Evolutionary conservation across 139 green algal genomes (phyloP), one percentile per base, ranked within the genome.

Genomic region (Coelastrella sp.): DNA sequence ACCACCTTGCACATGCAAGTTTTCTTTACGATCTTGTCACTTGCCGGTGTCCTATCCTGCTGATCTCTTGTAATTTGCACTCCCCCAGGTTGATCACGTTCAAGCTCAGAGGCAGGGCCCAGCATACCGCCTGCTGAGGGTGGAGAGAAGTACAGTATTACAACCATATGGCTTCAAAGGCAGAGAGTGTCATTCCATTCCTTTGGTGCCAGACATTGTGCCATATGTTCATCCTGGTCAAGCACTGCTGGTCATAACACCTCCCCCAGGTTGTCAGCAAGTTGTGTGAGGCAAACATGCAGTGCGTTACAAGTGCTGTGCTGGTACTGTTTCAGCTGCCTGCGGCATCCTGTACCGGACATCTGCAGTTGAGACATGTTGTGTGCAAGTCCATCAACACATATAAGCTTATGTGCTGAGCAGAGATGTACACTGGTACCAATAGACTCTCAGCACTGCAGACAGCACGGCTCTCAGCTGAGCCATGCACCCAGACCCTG

Each of bases 91-190:
- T 34, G 40, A 79, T 27, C 27, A 40, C 13, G 17, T 79, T 30
- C 45, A 43, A 57, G 48, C 48, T 23, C 48, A 57, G 13, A 11
- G 13, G 13, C 13, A 15, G 1, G 57, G 1, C 1, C 21, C 21
- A 6, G 25, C 71, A 3, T 79, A 79, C 41, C 41, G n/a, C 25
- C 27, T 79, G 71, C 71, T 79, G 71, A 41, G 45, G 8, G 71
- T 79, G 40, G 21, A 34, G 4, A 38, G 63, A 27, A 7, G 40
- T 6, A 45, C 38, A 21, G 15, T 25, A 17, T 43, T 79, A 43
- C 71, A 64, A 43, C 71, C 71, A 51, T 79, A 79, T 63, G 71
- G 71, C 40, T 79, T 45, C 41, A 38, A 43, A 8, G 71, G 71
- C 15, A 23, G n/a, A 0, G 71, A 79, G 71, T 35, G 13, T 34